Conservation (phyloP, 768 basidiomycete species). For the Paxillus involutus region DNA sequence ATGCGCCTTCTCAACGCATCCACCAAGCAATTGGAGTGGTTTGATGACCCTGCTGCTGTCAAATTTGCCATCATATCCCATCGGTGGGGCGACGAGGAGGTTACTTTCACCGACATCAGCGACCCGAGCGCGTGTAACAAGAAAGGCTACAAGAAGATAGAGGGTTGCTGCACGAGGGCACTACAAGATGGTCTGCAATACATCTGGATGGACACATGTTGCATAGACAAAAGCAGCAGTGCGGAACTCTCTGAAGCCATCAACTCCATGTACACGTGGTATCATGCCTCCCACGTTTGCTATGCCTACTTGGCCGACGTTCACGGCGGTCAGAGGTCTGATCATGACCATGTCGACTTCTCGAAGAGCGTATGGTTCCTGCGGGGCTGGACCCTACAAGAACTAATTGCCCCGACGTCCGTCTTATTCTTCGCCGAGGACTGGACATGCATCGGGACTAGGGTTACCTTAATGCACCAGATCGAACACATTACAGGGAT, state of each 20-base stretch:
- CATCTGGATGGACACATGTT: conserved; percentile 35
- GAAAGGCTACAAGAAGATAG: conserved; percentile 24
- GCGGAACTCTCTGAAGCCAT: conserved; percentile 31
- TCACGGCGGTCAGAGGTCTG: background rate
- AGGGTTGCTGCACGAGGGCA: conserved; percentile 19
- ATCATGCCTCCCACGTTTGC: conserved; percentile 23
- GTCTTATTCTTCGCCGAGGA: conserved; percentile 27
- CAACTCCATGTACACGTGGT: conserved; percentile 36
- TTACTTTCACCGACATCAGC: conserved; percentile 25
- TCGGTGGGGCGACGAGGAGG: conserved; percentile 25
- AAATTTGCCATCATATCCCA: conserved; percentile 29
- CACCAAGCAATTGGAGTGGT: conserved; percentile 15
- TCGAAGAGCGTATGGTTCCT: conserved; percentile 29
- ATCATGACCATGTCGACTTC: conserved; percentile 11
- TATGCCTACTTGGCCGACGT: conserved; percentile 29
- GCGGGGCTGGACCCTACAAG: conserved; percentile 33
- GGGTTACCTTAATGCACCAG: conserved; percentile 8
- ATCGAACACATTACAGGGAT: conserved; percentile 20
- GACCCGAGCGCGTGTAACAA: conserved; percentile 10
- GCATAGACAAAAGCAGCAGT: conserved; percentile 29
- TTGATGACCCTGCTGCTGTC: background rate
- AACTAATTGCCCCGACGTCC: conserved; percentile 27
- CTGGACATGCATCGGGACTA: conserved; percentile 21
- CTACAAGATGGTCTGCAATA: conserved; percentile 11
- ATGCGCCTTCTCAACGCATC: conserved; percentile 25